Evolutionary conservation across 2,329 filamentous ascomycete genomes (phyloP), one percentile per base, ranked within the genome.

Genomic region (Sclerotinia spermophila): DNA sequence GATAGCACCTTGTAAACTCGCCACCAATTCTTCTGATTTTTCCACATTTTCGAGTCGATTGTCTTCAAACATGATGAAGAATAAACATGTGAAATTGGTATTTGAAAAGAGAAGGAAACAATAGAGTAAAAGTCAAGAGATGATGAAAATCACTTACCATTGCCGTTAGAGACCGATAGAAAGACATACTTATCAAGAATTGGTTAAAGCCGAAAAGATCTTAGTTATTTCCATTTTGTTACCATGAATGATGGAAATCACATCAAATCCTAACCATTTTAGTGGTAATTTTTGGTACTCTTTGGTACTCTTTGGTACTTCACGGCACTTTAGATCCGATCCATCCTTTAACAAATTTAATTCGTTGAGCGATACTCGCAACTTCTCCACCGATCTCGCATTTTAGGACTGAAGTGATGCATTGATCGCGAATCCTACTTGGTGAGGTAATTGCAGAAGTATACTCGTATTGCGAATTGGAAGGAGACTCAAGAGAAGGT

Each of bases 1-100:
- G 3, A 72, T 40, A 27, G 73, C 59, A 44, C 71, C 72, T 70
- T 72, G 75, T 10, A 72, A n/a, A 55, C 64, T 70, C 24, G 71
- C 70, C 40, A 65, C 69, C 56, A 71, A 58, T 58, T 74, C 74
- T 67, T 74, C 73, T 64, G 69, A 72, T 30, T 74, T 75, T 55
- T 73, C 76, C 68, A 66, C 72, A 69, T 73, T 72, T 71, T 70
- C 64, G 11, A 73, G 42, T 27, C 53, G 51, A 42, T 73, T 71
- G 61, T 73, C 71, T 72, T 71, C 66, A 45, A 74, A 69, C 76
- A 78, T 78, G 65, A 72, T 45, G 68, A 61, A 73, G 69, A 68
- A 35, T 40, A 51, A 68, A 66, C 68, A 74, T 74, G 71, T 62
- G 67, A 72, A 69, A 64, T 40, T 60, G n/a, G n/a, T 60, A 27